A percentile compares a stretch with the other conserved stretches of the same genome.
phyloP scores from a whole-genome alignment of 345 rosid species.

The Jatropha curcas region DNA sequence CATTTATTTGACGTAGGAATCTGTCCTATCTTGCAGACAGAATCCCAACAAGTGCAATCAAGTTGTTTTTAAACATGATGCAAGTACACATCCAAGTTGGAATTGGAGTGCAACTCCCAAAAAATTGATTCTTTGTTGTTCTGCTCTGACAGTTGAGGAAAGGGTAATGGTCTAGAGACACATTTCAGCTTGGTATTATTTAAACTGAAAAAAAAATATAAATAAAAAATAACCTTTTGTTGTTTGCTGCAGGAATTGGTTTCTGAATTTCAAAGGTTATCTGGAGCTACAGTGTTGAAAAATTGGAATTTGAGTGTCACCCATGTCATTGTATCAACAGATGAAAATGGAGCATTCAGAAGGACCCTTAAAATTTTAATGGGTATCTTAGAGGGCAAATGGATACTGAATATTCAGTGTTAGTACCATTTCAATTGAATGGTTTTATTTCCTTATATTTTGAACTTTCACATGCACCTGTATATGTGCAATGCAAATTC shows the following conservation, averaged over 20 bases:
- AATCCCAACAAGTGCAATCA: constrained; percentile 25
- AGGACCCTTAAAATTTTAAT: constrained; percentile 78
- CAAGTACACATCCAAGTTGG: constrained; percentile 27
- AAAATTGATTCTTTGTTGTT: constrained; percentile 75
- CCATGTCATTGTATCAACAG: constrained; percentile 75
- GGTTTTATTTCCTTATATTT: neutral
- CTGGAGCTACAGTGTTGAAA: constrained; percentile 53
- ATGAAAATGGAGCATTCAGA: constrained; percentile 82
- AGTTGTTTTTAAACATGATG: constrained; percentile 30
- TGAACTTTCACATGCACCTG: neutral
- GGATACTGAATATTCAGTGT: constrained; percentile 82
- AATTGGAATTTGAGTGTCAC: constrained; percentile 74
- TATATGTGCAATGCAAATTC: neutral
- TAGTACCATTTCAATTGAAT: constrained; percentile 31
- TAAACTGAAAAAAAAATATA: neutral
- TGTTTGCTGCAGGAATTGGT: constrained; percentile 60
- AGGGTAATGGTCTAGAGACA: constrained; percentile 39
- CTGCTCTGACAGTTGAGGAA: constrained; percentile 69
- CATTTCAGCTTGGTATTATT: neutral
- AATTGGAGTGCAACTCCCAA: constrained; percentile 28
- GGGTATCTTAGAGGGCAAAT: constrained; percentile 92
- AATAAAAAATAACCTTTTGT: neutral
- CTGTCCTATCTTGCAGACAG: constrained; percentile 39
- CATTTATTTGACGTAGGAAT: neutral
- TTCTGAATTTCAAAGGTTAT: constrained; percentile 51